Evolutionary conservation across 441 rosid species (phyloP).

Genomic region (Brassica balearica): DNA sequence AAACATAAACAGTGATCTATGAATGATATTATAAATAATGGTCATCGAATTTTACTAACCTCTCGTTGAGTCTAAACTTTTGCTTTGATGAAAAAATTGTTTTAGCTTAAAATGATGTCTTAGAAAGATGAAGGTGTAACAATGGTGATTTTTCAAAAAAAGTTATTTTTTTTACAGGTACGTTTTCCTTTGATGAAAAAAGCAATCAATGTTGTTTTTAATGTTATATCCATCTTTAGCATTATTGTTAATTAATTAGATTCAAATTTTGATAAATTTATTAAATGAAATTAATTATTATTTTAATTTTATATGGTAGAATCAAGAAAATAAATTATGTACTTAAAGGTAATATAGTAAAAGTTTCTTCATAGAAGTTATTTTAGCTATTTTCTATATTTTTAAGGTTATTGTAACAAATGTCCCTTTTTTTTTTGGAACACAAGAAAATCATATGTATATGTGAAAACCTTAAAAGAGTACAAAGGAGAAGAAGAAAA

Average conservation of each 20-base stretch:
- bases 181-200: not conserved
- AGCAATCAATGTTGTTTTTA: not conserved
- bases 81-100: not conserved
- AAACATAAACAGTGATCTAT: not conserved
- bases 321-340: not conserved
- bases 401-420: not conserved
- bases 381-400: not conserved
- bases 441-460: too few species aligned
- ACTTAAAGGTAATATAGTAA: not conserved
- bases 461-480: too few species aligned
- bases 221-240: not conserved
- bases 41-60: not conserved
- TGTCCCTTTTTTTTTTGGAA: not conserved
- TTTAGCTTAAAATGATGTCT: not conserved
- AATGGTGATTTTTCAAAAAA: not conserved
- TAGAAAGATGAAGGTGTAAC: not conserved
- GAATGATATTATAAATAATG: not conserved
- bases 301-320: not conserved
- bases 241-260: not conserved
- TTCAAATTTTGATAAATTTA: not conserved
- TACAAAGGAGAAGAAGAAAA: too few species aligned
- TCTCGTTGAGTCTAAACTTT: not conserved
- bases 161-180: not conserved
- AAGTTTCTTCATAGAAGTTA: not conserved
- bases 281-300: not conserved